Evolutionary conservation across 352 stramenopile species (phyloP), one percentile per base, ranked within the genome.

Genomic region (Halophytophthora polymorphica): DNA sequence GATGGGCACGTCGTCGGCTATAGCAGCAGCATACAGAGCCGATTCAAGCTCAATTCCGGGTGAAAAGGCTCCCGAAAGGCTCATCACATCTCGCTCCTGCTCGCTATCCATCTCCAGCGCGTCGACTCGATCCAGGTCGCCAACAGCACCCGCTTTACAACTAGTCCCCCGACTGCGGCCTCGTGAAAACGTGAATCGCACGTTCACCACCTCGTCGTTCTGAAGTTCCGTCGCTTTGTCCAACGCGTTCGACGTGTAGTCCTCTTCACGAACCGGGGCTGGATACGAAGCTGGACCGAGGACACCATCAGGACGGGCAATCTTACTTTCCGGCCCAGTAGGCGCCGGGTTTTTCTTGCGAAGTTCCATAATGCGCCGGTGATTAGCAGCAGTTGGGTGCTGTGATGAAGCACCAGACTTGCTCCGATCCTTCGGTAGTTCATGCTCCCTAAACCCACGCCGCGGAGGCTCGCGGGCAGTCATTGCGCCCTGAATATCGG

Each of bases 161-260:
- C 41, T 46, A 15, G 23, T 44, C 23, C 23, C 28, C 25, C 48
- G 66, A 43, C 35, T 58, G 18, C 65, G 44, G 45, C 60, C 53
- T 25, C 66, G 60, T 1, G 70, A 83, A 53, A 83, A 83, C 3
- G 73, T 86, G 42, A 87, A 86, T 5, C 73, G 68, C 18, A 89
- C 67, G 19, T 67, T 60, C 15, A 86, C 64, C 1, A 86, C 60
- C 15, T 64, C 72, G 31, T 61, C 69, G 46, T 71, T 54, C n/a
- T 60, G 53, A 7, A 73, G 33, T 21, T 42, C 41, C 6, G 19
- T 19, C 4, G 34, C 4, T 7, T 25, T 22, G 14, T 36, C 39
- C 33, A 50, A 66, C 10, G 22, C 28, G 14, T 34, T n/a, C 11
- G 48, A n/a, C 10, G 36, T 34, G 28, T n/a, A 19, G 7, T 23